These are phyloP conservation scores for Rhynchospora tenuis DNA, from an alignment of 176 grass and related monocot genomes.

Conservation along the genomic window DNA sequence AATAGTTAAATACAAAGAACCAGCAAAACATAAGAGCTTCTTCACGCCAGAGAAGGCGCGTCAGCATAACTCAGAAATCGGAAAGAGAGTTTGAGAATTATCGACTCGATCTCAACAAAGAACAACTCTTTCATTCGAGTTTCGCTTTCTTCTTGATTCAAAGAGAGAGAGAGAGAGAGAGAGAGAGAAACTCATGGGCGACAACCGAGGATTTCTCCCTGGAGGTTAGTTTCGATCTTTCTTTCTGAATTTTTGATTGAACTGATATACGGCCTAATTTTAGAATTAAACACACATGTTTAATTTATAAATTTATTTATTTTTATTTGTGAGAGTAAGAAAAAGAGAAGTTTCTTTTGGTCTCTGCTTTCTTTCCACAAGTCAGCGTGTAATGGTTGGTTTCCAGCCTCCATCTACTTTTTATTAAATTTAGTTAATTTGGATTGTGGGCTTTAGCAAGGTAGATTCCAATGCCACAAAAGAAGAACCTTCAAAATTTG, in stretches of 20 bases:
- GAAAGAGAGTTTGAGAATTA: background rate
- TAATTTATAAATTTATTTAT: background rate
- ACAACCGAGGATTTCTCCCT: conserved; percentile 1
- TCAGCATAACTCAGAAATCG: background rate
- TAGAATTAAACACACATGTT: background rate
- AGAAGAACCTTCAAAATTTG: background rate
- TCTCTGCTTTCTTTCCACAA: background rate
- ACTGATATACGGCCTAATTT: background rate
- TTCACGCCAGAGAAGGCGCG: background rate
- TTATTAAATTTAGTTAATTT: background rate
- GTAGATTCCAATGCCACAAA: background rate
- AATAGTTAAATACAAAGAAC: background rate
- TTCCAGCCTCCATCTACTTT: background rate
- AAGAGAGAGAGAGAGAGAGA: background rate
- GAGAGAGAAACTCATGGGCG: background rate
- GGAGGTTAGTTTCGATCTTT: background rate
- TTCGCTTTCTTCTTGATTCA: background rate
- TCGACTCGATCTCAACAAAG: background rate
- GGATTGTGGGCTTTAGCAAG: background rate
- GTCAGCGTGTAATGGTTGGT: background rate
- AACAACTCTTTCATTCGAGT: background rate
- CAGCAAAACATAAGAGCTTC: background rate
- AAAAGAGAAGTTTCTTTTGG: background rate
- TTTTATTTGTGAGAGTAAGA: background rate
- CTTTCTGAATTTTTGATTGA: background rate